A percentile compares a stretch with the other conserved stretches of the same genome.
phyloP scores from a whole-genome alignment of 1,139 yeast species.

The Yamadazyma siamensis region DNA sequence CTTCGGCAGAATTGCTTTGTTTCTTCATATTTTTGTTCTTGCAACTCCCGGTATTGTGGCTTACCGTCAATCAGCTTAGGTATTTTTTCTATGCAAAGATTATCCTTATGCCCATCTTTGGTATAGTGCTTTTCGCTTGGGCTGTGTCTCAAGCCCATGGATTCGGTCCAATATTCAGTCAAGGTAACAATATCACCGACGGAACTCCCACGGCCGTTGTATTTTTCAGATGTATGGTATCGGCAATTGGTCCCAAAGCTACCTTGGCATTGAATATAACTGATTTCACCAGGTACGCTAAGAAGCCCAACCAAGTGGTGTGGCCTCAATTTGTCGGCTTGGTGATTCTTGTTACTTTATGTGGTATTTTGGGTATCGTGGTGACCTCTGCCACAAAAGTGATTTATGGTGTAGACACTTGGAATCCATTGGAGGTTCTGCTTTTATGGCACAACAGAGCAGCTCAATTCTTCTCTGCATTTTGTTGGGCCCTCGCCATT shows the following conservation, averaged over 20 bases:
- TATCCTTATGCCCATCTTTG: constrained; percentile 19
- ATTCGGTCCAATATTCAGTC: constrained; percentile 18
- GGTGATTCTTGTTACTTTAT: constrained; percentile 18
- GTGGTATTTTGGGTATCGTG: constrained; percentile 12
- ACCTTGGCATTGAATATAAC: constrained; percentile 29
- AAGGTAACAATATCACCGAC: constrained; percentile 10
- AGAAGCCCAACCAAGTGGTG: constrained; percentile 19
- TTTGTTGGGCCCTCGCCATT: constrained; percentile 30
- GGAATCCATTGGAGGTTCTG: constrained; percentile 34
- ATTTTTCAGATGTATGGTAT: constrained; percentile 18
- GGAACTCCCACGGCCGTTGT: constrained; percentile 20
- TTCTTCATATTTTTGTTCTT: constrained; percentile 20
- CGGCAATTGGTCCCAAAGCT: constrained; percentile 25
- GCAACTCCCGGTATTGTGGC: constrained; percentile 17
- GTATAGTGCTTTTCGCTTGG: constrained; percentile 19
- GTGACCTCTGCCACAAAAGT: constrained; percentile 12
- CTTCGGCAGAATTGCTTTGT: constrained; percentile 22
- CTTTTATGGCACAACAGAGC: constrained; percentile 27
- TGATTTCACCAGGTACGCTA: constrained; percentile 28
- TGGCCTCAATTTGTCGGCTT: constrained; percentile 26
- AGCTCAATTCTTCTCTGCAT: constrained; percentile 30
- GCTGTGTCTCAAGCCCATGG: constrained; percentile 19
- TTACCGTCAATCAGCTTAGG: constrained; percentile 18
- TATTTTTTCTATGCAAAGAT: constrained; percentile 16
- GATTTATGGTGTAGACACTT: constrained; percentile 16